Conservation (phyloP, 306 rosid species). For the Carpinus viminea region DNA sequence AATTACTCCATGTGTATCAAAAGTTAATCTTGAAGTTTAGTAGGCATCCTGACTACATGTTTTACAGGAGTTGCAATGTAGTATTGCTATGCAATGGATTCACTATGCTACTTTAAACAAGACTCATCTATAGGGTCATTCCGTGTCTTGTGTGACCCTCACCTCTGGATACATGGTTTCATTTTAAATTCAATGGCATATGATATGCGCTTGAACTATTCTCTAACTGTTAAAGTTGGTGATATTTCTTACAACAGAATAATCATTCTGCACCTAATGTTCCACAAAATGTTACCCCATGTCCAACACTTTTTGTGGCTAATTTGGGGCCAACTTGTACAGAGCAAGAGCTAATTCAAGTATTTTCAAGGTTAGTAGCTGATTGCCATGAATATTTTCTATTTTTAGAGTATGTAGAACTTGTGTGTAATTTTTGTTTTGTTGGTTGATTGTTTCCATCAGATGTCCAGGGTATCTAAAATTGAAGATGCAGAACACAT, state of each 20-base stretch:
- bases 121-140: slow-evolving; percentile 4
- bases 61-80: neutral
- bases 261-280: slow-evolving; percentile 42
- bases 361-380: slow-evolving; percentile 71
- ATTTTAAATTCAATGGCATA: neutral
- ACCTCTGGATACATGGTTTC: neutral
- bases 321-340: slow-evolving; percentile 88
- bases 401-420: slow-evolving; percentile 10
- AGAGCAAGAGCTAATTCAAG: slow-evolving; percentile 77
- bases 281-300: slow-evolving; percentile 56
- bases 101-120: neutral
- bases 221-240: slow-evolving; percentile 14
- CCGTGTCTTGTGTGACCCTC: neutral
- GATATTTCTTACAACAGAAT: slow-evolving; percentile 35
- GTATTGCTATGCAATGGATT: neutral
- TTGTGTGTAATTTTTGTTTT: slow-evolving; percentile 7
- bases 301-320: slow-evolving; percentile 92
- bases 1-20: neutral
- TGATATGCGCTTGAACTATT: slow-evolving; percentile 4
- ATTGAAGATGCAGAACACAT: slow-evolving; percentile 92
- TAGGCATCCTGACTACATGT: neutral
- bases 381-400: slow-evolving; percentile 7
- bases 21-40: neutral
- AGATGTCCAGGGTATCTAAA: slow-evolving; percentile 90
- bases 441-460: slow-evolving; percentile 9